Conservation (phyloP, 1,284 basidiomycete species). For the Singerocomus rubriflavus region DNA sequence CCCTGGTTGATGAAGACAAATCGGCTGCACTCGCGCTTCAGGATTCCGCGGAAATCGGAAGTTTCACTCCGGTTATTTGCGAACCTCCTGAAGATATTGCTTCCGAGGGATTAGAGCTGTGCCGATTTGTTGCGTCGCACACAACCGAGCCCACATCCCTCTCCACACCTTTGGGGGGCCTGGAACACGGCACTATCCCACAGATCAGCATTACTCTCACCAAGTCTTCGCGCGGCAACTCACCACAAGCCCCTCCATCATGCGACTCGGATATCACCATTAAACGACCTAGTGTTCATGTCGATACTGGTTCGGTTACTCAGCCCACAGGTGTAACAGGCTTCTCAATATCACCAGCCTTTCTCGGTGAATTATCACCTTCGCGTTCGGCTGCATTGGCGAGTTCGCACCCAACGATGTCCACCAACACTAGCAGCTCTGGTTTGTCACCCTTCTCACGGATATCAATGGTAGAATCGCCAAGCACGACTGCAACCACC, state of each 20-base stretch:
- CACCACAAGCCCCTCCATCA: constrained; percentile 24
- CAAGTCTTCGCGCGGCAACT: constrained; percentile 31
- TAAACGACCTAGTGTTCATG: constrained; percentile 31
- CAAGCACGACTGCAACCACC: constrained; percentile 28
- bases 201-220: constrained; percentile 30
- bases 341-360: constrained; percentile 15
- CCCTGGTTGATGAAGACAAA: constrained; percentile 10
- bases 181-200: constrained; percentile 23
- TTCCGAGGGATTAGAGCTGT: constrained; percentile 20
- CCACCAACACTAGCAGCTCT: constrained; percentile 25
- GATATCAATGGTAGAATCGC: constrained; percentile 26
- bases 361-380: constrained; percentile 24
- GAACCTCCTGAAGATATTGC: constrained; percentile 31
- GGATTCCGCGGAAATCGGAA: constrained; percentile 28
- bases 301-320: constrained; percentile 28
- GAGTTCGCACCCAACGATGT: constrained; percentile 27
- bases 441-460: constrained; percentile 30
- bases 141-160: constrained; percentile 11
- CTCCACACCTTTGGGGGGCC: constrained; percentile 12
- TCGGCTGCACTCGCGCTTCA: constrained; percentile 13
- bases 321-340: constrained; percentile 19
- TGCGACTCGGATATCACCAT: constrained; percentile 29
- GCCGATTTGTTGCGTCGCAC: constrained; percentile 12
- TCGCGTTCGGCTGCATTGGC: constrained; percentile 18
- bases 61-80: constrained; percentile 27